A percentile compares a stretch with the other conserved stretches of the same genome.
Conservation (phyloP, 257 asterid genomes). For the Linderniella brevidens region DNA sequence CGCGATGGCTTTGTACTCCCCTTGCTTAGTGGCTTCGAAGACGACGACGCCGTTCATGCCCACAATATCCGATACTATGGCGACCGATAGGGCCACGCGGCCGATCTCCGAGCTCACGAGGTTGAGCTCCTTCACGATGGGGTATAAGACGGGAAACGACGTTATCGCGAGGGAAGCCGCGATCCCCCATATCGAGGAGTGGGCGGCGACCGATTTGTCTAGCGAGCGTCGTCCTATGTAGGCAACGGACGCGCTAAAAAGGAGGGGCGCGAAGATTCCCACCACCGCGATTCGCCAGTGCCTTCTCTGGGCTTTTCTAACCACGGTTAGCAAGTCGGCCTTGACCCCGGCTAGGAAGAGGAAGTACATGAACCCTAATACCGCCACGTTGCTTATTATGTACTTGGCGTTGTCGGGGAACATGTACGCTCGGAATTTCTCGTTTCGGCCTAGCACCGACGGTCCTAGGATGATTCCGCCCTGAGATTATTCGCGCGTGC, state of each 20-base stretch:
- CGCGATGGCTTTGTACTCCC: slow-evolving; percentile 16
- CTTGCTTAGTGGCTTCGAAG: slow-evolving; percentile 56
- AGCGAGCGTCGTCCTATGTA: slow-evolving; percentile 15
- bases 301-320: slow-evolving; percentile 23
- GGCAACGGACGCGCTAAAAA: slow-evolving; percentile 16
- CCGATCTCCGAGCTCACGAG: slow-evolving; percentile 75
- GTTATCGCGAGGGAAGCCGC: slow-evolving; percentile 30
- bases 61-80: slow-evolving; percentile 38
- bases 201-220: slow-evolving; percentile 15
- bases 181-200: slow-evolving; percentile 39
- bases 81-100: slow-evolving; percentile 34
- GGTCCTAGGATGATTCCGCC: slow-evolving; percentile 76
- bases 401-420: slow-evolving; percentile 27
- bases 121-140: slow-evolving; percentile 47
- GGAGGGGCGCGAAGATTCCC: slow-evolving; percentile 21
- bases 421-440: slow-evolving; percentile 21
- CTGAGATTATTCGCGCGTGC: no score
- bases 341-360: slow-evolving; percentile 60
- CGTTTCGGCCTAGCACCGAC: slow-evolving; percentile 34
- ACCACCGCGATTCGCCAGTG: slow-evolving; percentile 36
- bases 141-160: slow-evolving; percentile 56
- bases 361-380: slow-evolving; percentile 65
- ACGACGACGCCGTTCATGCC: slow-evolving; percentile 27
- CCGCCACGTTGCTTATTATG: slow-evolving; percentile 33
- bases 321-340: slow-evolving; percentile 25